Evolutionary conservation across 139 green algal genomes (phyloP).

Genomic region (Zygnema circumcarinatum): DNA sequence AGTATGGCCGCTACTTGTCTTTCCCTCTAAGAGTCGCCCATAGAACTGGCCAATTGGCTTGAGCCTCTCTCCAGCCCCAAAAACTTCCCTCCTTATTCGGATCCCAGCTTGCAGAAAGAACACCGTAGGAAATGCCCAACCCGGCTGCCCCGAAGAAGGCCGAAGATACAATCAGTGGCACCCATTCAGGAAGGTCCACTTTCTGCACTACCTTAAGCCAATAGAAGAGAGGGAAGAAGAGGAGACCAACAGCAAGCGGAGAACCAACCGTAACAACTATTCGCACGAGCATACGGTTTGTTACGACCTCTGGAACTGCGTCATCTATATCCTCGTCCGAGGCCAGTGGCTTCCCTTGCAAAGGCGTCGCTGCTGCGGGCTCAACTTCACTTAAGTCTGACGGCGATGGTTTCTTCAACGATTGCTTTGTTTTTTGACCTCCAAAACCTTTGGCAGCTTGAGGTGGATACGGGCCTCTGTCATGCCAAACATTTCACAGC

Average conservation of each 20-base stretch:
- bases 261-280: slow-evolving; percentile 52
- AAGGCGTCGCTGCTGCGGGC: no score
- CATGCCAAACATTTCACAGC: not conserved
- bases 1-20: slow-evolving; percentile 48
- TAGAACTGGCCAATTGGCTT: slow-evolving; percentile 49
- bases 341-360: not conserved
- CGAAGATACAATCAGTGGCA: slow-evolving; percentile 42
- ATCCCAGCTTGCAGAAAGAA: slow-evolving; percentile 59
- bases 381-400: no score
- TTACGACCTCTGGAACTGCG: slow-evolving; percentile 57
- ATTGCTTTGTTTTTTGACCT: not conserved
- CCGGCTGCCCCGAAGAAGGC: slow-evolving; percentile 47
- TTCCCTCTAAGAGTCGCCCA: slow-evolving; percentile 40
- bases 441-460: not conserved
- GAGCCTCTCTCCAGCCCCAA: slow-evolving; percentile 51
- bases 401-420: not conserved
- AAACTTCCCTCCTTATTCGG: slow-evolving; percentile 37
- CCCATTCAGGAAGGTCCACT: slow-evolving; percentile 57
- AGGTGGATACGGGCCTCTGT: not conserved
- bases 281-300: slow-evolving; percentile 57
- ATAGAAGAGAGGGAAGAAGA: slow-evolving; percentile 62
- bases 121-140: slow-evolving; percentile 57
- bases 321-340: slow-evolving; percentile 22
- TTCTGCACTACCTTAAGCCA: slow-evolving; percentile 64
- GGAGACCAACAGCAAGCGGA: slow-evolving; percentile 46